Percentiles rank a stretch among this genome's conserved stretches.
Evolutionary conservation across 2,329 filamentous ascomycete species (phyloP).

Genomic region (Colletotrichum trifolii): DNA sequence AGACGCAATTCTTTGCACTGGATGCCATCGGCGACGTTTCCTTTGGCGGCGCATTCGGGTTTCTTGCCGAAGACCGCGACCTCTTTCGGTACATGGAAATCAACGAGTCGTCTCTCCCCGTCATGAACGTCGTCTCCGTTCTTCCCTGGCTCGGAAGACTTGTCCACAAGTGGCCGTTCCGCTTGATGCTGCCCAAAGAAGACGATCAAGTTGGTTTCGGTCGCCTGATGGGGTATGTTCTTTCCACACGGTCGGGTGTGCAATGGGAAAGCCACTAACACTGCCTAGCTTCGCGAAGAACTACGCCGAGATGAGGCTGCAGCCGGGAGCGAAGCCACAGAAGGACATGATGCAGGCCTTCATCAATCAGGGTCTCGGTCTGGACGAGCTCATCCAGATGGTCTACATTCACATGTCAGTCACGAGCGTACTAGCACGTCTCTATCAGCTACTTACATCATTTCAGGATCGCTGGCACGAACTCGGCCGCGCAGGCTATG

Average conservation of each 20-base stretch:
- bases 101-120: conserved; percentile 53
- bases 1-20: conserved; percentile 63
- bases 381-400: conserved; percentile 51
- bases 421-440: background rate
- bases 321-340: conserved; percentile 40
- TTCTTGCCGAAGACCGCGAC: conserved; percentile 60
- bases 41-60: conserved; percentile 63
- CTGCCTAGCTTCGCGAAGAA: conserved; percentile 41
- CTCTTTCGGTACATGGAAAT: conserved; percentile 58
- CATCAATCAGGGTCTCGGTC: conserved; percentile 49
- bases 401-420: conserved; percentile 52
- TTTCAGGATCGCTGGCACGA: conserved; percentile 66
- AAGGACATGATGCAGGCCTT: conserved; percentile 54
- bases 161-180: conserved; percentile 53
- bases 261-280: background rate
- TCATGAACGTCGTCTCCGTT: conserved; percentile 55
- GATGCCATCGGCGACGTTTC: conserved; percentile 65
- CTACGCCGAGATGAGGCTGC: conserved; percentile 42
- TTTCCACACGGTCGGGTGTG: conserved; percentile 1
- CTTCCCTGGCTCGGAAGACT: conserved; percentile 55
- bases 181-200: conserved; percentile 53
- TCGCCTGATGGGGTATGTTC: conserved; percentile 46
- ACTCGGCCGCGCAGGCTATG: conserved; percentile 71
- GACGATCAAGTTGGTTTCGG: conserved; percentile 53
- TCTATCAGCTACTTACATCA: background rate